Percentiles rank a stretch among this genome's conserved stretches.
Conservation (phyloP, 2,329 filamentous ascomycete genomes). For the Didymella pomorum region DNA sequence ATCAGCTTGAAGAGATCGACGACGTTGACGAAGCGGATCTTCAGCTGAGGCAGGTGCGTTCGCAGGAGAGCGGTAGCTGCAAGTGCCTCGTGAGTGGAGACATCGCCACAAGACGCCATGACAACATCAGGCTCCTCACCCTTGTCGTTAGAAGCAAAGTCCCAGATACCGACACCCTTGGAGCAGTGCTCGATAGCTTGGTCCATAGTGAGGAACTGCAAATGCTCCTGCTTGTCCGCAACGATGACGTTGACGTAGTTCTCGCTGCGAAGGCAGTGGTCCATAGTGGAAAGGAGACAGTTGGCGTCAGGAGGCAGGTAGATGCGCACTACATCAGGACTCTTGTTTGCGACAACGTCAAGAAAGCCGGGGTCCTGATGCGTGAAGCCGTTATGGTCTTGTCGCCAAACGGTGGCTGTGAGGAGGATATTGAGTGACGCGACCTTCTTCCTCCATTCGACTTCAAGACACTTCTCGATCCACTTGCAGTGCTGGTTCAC, state of each 20-base stretch:
- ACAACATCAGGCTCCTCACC: conserved; percentile 75
- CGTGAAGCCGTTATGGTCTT: conserved; percentile 85
- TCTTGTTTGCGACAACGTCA: conserved; percentile 81
- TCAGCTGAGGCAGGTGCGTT: conserved; percentile 74
- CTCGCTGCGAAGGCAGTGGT: conserved; percentile 75
- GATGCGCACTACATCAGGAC: conserved; percentile 79
- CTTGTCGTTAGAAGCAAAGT: conserved; percentile 75
- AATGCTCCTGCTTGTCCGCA: conserved; percentile 79
- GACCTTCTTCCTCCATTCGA: conserved; percentile 77
- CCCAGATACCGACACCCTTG: conserved; percentile 81
- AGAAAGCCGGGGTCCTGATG: conserved; percentile 84
- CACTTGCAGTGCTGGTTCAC: conserved; percentile 88
- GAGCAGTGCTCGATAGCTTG: conserved; percentile 77
- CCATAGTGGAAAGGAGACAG: conserved; percentile 76
- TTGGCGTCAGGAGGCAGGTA: conserved; percentile 84
- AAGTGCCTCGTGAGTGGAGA: conserved; percentile 76
- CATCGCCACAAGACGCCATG: conserved; percentile 79
- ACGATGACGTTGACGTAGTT: conserved; percentile 87
- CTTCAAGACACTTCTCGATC: conserved; percentile 82
- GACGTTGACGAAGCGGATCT: conserved; percentile 80
- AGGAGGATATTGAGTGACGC: conserved; percentile 81
- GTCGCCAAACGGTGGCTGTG: conserved; percentile 80
- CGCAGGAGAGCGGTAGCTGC: conserved; percentile 78
- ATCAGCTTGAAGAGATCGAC: conserved; percentile 85
- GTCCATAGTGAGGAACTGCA: conserved; percentile 78